Percentiles rank a stretch among this genome's conserved stretches.
Evolutionary conservation across 2,329 filamentous ascomycete species (phyloP).

Genomic region (Colletotrichum sansevieriae): DNA sequence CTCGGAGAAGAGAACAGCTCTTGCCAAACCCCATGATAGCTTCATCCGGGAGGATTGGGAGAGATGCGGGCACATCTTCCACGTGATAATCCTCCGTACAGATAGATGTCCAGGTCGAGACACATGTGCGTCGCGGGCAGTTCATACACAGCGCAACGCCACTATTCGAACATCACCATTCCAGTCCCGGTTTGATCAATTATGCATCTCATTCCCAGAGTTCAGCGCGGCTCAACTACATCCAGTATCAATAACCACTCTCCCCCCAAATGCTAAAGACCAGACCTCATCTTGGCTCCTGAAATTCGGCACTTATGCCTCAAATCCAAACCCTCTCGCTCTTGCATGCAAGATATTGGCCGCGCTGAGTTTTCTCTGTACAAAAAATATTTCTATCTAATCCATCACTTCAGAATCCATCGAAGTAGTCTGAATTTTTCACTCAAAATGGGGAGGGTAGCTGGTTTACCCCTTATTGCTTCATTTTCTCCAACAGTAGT

Average conservation of each 20-base stretch:
- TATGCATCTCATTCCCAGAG: constrained; percentile 18
- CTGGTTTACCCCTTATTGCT: not conserved
- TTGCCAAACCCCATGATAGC: too few species aligned
- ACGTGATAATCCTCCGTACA: too few species aligned
- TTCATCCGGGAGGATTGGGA: too few species aligned
- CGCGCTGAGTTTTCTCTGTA: constrained; percentile 9
- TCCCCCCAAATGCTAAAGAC: not conserved
- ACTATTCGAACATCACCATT: too few species aligned
- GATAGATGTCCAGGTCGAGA: too few species aligned
- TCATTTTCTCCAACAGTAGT: not conserved
- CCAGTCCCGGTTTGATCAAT: not conserved
- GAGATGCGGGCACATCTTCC: too few species aligned
- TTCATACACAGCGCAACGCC: too few species aligned
- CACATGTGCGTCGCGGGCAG: too few species aligned
- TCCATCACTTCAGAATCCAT: constrained; percentile 14
- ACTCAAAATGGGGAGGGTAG: not conserved
- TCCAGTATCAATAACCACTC: not conserved
- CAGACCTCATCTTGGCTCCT: not conserved
- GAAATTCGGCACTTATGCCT: not conserved
- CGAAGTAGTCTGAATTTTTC: constrained; percentile 5
- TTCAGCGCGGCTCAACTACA: constrained; percentile 16
- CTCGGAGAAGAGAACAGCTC: too few species aligned
- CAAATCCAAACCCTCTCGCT: not conserved
- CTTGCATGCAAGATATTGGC: not conserved
- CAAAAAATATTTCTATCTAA: constrained; percentile 19